A percentile compares a stretch with the other conserved stretches of the same genome.
These are phyloP conservation scores for Colletotrichum gigasporum DNA, from an alignment of 2,329 filamentous ascomycete species.

Conservation along the genomic window DNA sequence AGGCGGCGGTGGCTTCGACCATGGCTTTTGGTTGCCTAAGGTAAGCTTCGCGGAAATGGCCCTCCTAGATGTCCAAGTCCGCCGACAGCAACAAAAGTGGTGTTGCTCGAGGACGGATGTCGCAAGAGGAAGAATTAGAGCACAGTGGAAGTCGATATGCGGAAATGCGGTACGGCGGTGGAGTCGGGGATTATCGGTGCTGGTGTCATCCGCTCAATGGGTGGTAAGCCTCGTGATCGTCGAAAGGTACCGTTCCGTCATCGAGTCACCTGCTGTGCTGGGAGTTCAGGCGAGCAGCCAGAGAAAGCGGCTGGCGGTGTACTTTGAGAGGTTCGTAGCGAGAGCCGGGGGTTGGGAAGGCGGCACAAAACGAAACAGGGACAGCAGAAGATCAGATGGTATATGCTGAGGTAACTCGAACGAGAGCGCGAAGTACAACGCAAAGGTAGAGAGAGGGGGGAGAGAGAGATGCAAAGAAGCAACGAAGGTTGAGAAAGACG, in stretches of 20 bases:
- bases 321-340: neutral
- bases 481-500: neutral
- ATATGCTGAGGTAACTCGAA: slow-evolving; percentile 13
- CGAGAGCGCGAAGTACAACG: neutral
- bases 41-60: neutral
- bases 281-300: slow-evolving; percentile 4
- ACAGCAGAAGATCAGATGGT: slow-evolving; percentile 28
- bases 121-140: neutral
- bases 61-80: neutral
- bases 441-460: neutral
- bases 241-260: slow-evolving; percentile 28
- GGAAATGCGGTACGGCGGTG: neutral
- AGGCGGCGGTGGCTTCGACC: slow-evolving; percentile 25
- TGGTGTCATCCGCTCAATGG: slow-evolving; percentile 29
- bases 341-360: neutral
- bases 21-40: slow-evolving; percentile 26
- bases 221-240: slow-evolving; percentile 28
- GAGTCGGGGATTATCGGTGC: slow-evolving; percentile 14
- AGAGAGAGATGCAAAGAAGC: neutral
- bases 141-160: neutral
- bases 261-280: slow-evolving; percentile 24
- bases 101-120: neutral
- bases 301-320: slow-evolving; percentile 4
- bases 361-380: slow-evolving; percentile 1
- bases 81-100: neutral